A percentile compares a stretch with the other conserved stretches of the same genome.
phyloP scores from a whole-genome alignment of 108 stramenopile species.

The Chaetoceros tenuissimus region DNA sequence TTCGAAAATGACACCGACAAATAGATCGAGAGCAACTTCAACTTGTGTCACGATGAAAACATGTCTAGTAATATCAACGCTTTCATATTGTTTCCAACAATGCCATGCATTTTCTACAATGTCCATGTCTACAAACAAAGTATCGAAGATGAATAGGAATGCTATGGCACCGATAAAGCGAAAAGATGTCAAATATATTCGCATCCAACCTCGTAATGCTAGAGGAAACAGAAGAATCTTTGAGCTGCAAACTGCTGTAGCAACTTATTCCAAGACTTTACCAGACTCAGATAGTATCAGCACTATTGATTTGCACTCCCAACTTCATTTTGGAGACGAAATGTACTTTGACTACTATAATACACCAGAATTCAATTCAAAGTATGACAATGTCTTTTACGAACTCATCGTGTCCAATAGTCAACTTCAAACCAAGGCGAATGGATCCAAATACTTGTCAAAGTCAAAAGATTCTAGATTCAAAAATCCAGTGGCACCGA shows the following conservation, averaged over 20 bases:
- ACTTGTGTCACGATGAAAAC: too few species aligned
- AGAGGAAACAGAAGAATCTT: conserved; percentile 11
- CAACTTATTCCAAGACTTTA: conserved; percentile 34
- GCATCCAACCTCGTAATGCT: not conserved
- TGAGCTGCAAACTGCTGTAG: conserved; percentile 60
- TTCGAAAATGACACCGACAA: too few species aligned
- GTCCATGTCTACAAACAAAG: too few species aligned
- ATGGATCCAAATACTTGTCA: conserved; percentile 4
- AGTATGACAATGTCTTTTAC: conserved; percentile 47
- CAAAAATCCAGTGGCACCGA: conserved; percentile 42
- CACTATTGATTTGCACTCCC: conserved; percentile 55
- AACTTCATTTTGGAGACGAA: conserved; percentile 57
- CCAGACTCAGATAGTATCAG: not conserved
- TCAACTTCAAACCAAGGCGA: not conserved
- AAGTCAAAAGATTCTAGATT: not conserved
- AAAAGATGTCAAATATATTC: not conserved
- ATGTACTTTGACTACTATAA: conserved; percentile 62
- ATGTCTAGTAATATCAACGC: too few species aligned
- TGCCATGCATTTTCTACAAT: too few species aligned
- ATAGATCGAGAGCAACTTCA: too few species aligned
- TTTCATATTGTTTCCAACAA: too few species aligned
- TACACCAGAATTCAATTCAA: conserved; percentile 22
- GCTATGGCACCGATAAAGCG: too few species aligned
- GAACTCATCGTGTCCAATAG: conserved; percentile 43
- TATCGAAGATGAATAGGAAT: too few species aligned